phyloP scores from a whole-genome alignment of 495 filamentous ascomycete genomes.

The Podospora pseudocomata region DNA sequence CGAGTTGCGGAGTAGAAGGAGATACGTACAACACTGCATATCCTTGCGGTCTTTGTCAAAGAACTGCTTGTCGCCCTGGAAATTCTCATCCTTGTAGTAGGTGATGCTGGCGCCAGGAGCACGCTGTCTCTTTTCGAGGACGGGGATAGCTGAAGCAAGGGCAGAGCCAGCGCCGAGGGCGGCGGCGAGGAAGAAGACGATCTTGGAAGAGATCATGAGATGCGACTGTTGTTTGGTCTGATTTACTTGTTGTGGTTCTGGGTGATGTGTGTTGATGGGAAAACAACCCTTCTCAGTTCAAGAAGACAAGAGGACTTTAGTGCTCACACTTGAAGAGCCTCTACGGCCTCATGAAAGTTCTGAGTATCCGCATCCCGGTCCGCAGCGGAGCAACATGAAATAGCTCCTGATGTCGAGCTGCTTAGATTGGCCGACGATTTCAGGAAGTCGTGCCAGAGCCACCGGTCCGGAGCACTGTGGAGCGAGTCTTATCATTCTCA shows the following conservation, averaged over 20 bases:
- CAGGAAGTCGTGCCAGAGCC: not conserved
- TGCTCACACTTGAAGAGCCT: not conserved
- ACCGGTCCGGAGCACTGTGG: not conserved
- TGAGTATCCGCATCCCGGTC: not conserved
- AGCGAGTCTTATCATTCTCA: not conserved
- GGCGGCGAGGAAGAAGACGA: not conserved
- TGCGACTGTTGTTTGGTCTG: not conserved
- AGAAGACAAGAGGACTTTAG: not conserved
- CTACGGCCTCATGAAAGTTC: not conserved
- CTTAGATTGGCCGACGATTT: not conserved
- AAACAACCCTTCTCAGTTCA: not conserved
- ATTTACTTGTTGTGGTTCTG: not conserved
- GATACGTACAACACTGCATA: not conserved
- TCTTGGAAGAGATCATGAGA: not conserved
- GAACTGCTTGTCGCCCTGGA: not conserved
- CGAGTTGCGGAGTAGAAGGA: no score
- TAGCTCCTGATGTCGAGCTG: not conserved
- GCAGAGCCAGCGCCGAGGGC: not conserved
- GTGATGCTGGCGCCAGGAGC: not conserved
- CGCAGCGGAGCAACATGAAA: not conserved
- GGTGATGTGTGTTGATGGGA: not conserved
- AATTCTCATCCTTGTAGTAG: not conserved
- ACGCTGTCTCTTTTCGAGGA: not conserved
- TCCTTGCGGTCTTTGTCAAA: not conserved
- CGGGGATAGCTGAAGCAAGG: not conserved